Base-by-base conservation (phyloP, 495 filamentous ascomycete species). In the Aspergillus bertholletiae region DNA sequence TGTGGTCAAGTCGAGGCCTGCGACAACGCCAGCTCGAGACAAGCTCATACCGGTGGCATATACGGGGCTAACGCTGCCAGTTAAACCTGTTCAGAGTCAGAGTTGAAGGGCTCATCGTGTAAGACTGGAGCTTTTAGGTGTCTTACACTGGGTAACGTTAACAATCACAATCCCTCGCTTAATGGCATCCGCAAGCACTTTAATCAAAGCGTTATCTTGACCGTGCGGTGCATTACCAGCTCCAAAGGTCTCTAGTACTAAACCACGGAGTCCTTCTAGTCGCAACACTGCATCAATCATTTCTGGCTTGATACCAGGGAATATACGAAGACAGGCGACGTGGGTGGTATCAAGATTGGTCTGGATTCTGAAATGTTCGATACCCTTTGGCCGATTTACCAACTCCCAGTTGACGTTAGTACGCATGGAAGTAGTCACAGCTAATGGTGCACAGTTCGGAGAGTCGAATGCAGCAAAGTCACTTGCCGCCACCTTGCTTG, bases 231-330 rank as follows among this genome's bases (percentile, higher is more conserved):
- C 90, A 68, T 97, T 98, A 27, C 94, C 94, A 57, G 92, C 89
- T 27, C 94, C 94, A 69, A 97, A 98, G 0, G 94, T 97, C 76
- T 97, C 92, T 23, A 98, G 76, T 18, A 98, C 85, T 39, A 98
- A 71, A 0, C 94, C 94, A 47, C 87, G 82, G 11, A 98, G 75
- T 11, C 85, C 84, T 5, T 89, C 82, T n/a, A 94, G 69, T 27
- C 80, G 77, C 51, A 97, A 75, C 18, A 98, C 91, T 6, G 87
- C 88, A 65, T 96, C 90, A 13, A 98, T 83, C 90, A 98, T 96
- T 59, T 93, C 87, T 4, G 94, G 90, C 68, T 88, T 87, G 72
- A 98, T 96, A 20, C 94, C 94, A 0, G 94, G 94, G 68, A 97
- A 98, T 59, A 98, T 91, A 17, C 93, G 85, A 55, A 98, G 76